Evolutionary conservation across 1,284 basidiomycete genomes (phyloP).

Genomic region (Trametes pubescens): DNA sequence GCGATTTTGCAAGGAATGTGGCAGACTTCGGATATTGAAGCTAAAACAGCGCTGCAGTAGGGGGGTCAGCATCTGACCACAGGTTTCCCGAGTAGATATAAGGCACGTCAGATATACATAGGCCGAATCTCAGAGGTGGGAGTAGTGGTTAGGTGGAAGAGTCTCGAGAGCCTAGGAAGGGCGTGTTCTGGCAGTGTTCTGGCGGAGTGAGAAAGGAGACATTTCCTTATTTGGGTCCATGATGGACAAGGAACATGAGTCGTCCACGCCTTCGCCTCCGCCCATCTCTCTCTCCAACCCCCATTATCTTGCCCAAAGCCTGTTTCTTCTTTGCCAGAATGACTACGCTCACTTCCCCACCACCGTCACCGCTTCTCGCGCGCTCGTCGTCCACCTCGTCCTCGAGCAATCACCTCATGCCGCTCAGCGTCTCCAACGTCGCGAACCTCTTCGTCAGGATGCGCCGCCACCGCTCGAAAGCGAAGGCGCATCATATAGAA

Average conservation of each 20-base stretch:
- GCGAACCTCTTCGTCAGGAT: constrained; percentile 63
- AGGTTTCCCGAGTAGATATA: too few species aligned
- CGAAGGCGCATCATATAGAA: constrained; percentile 45
- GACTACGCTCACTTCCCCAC: constrained; percentile 36
- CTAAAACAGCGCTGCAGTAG: too few species aligned
- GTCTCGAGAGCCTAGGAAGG: too few species aligned
- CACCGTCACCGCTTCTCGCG: constrained; percentile 39
- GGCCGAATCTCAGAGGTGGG: too few species aligned
- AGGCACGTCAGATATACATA: too few species aligned
- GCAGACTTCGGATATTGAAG: too few species aligned
- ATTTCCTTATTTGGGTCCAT: constrained; percentile 6
- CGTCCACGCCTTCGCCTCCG: not conserved
- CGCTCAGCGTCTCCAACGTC: constrained; percentile 50
- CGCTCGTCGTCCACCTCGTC: constrained; percentile 39
- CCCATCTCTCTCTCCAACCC: not conserved
- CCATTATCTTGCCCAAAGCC: constrained; percentile 2
- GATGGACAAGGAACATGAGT: constrained; percentile 10
- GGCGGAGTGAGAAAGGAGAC: constrained; percentile 2
- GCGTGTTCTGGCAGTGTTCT: too few species aligned
- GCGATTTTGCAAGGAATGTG: too few species aligned
- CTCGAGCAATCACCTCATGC: constrained; percentile 35
- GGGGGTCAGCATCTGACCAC: too few species aligned
- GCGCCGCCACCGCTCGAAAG: constrained; percentile 43
- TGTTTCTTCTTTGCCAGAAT: constrained; percentile 14
- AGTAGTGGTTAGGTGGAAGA: too few species aligned